A percentile compares a stretch with the other conserved stretches of the same genome.
These are phyloP conservation scores for Rubia yunnanensis DNA, from an alignment of 257 asterid genomes.

Conservation along the genomic window DNA sequence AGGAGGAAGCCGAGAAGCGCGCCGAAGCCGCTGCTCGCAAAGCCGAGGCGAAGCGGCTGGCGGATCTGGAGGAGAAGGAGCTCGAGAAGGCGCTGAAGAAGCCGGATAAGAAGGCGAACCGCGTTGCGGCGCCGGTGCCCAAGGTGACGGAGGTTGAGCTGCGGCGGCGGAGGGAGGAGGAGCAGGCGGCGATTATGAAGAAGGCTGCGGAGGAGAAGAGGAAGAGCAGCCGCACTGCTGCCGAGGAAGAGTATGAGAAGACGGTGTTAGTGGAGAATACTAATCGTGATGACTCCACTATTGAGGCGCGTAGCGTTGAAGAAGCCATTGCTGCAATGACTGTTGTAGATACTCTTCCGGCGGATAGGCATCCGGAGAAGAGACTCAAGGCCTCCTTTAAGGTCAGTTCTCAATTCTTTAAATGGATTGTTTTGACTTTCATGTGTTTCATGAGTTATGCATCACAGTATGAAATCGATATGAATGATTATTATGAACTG, in stretches of 20 bases:
- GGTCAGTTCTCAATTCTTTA: constrained; percentile 22
- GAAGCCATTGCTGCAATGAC: constrained; percentile 77
- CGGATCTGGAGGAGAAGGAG: constrained; percentile 81
- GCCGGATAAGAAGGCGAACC: constrained; percentile 73
- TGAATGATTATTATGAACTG: background rate
- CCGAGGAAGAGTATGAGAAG: constrained; percentile 80
- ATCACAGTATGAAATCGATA: background rate
- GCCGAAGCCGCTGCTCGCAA: constrained; percentile 78
- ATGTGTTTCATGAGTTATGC: background rate
- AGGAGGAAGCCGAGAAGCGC: constrained; percentile 78
- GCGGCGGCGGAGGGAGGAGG: constrained; percentile 63
- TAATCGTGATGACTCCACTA: constrained; percentile 65
- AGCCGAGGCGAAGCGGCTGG: constrained; percentile 78
- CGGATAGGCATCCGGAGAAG: constrained; percentile 92
- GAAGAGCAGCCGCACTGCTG: constrained; percentile 59
- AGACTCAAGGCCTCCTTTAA: constrained; percentile 89
- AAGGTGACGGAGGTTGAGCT: constrained; percentile 91
- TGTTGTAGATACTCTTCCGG: constrained; percentile 46
- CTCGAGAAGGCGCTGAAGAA: constrained; percentile 58
- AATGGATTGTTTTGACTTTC: background rate
- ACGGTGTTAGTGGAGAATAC: constrained; percentile 54
- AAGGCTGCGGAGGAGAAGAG: constrained; percentile 66
- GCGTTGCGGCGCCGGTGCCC: constrained; percentile 68
- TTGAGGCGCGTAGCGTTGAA: constrained; percentile 80
- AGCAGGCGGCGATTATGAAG: constrained; percentile 49